phyloP scores from a whole-genome alignment of 495 filamentous ascomycete species.

The Penicillium tannophilum region DNA sequence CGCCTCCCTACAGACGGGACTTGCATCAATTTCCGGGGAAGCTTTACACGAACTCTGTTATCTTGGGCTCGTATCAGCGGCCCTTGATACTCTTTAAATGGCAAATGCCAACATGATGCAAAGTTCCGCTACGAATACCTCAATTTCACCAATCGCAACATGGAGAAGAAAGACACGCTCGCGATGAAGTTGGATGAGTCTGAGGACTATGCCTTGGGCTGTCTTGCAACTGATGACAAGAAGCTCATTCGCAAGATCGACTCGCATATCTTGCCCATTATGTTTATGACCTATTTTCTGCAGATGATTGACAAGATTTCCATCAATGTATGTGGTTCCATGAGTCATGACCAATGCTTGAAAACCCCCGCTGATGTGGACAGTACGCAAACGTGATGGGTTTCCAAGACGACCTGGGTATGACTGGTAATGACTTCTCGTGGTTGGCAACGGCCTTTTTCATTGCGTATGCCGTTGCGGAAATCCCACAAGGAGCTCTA shows the following conservation, averaged over 20 bases:
- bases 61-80: conserved; percentile 10
- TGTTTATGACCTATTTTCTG: conserved; percentile 63
- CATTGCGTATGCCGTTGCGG: conserved; percentile 55
- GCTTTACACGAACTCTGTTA: conserved; percentile 6
- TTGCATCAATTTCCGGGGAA: neutral
- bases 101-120: conserved; percentile 6
- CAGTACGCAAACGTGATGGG: conserved; percentile 61
- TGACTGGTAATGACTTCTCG: conserved; percentile 54
- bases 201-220: conserved; percentile 26
- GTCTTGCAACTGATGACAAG: conserved; percentile 31
- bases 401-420: conserved; percentile 47
- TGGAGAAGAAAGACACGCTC: conserved; percentile 17
- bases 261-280: conserved; percentile 52
- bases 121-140: neutral
- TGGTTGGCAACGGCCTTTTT: conserved; percentile 57
- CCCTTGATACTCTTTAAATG: conserved; percentile 9
- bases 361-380: neutral
- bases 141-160: conserved; percentile 1
- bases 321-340: conserved; percentile 48
- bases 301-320: conserved; percentile 70
- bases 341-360: neutral
- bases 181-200: conserved; percentile 4
- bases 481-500: conserved; percentile 40
- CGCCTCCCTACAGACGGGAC: neutral
- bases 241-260: conserved; percentile 54